A percentile compares a stretch with the other conserved stretches of the same genome.
Conservation (phyloP, 106 monocot genomes). For the Allium sativum region DNA sequence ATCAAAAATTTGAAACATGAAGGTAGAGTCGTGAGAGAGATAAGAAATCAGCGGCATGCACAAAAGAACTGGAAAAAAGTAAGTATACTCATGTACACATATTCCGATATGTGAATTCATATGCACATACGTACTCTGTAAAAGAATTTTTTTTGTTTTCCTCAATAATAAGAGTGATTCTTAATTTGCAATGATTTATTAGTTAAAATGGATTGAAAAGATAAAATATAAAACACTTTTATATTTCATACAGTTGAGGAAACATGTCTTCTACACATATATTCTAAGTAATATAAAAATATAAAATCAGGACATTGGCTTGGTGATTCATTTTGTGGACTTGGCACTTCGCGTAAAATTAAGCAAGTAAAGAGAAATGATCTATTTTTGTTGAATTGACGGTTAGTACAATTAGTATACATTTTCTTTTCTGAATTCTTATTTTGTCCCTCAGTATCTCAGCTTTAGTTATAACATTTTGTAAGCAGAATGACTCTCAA, state of each 20-base stretch:
- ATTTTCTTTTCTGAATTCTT: not conserved
- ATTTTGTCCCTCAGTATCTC: not conserved
- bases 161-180: not conserved
- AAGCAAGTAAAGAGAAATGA: constrained; percentile 11
- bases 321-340: constrained; percentile 9
- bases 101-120: no score
- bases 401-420: constrained; percentile 5
- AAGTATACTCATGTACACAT: not conserved
- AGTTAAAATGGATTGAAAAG: no score
- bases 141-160: not conserved
- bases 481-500: constrained; percentile 1
- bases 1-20: constrained; percentile 24
- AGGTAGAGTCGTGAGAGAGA: constrained; percentile 15
- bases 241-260: constrained; percentile 22
- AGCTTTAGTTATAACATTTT: not conserved
- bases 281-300: constrained; percentile 9
- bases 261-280: constrained; percentile 32
- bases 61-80: constrained; percentile 29
- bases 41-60: constrained; percentile 22
- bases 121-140: no score
- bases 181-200: no score
- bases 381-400: constrained; percentile 4
- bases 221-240: no score
- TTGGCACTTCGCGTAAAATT: constrained; percentile 13
- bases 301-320: not conserved